These are phyloP conservation scores for Iris pallida DNA, from an alignment of 116 monocot genomes.

Conservation along the genomic window DNA sequence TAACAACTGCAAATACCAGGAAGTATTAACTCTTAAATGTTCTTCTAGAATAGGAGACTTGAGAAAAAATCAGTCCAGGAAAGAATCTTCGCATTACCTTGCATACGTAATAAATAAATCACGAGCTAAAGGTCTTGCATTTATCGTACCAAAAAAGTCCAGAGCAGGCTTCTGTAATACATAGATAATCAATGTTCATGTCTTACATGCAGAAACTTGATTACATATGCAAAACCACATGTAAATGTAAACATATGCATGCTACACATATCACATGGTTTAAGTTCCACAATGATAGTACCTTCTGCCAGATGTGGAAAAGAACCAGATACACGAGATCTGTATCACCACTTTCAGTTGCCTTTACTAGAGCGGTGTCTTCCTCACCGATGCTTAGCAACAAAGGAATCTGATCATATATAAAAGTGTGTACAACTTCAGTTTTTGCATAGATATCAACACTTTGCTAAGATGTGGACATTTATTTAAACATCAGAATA, in stretches of 20 bases:
- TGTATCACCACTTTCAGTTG: constrained; percentile 95
- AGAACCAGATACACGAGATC: constrained; percentile 95
- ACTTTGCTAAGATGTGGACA: too few relatives aligned
- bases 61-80: not conserved
- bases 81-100: constrained; percentile 34
- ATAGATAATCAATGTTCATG: not conserved
- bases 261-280: not conserved
- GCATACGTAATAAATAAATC: constrained; percentile 90
- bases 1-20: constrained; percentile 46
- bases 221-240: not conserved
- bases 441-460: not conserved
- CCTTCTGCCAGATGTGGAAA: constrained; percentile 96
- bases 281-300: constrained; percentile 15
- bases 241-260: constrained; percentile 6
- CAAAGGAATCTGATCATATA: constrained; percentile 70
- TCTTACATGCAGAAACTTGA: not conserved
- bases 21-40: not conserved
- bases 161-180: constrained; percentile 50
- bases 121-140: constrained; percentile 82
- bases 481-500: too few relatives aligned
- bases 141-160: constrained; percentile 83
- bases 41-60: not conserved
- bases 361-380: constrained; percentile 69
- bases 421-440: not conserved
- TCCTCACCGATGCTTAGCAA: constrained; percentile 94